These are phyloP conservation scores for Metarhizium brunneum DNA, from an alignment of 2,329 filamentous ascomycete species.

Conservation along the genomic window DNA sequence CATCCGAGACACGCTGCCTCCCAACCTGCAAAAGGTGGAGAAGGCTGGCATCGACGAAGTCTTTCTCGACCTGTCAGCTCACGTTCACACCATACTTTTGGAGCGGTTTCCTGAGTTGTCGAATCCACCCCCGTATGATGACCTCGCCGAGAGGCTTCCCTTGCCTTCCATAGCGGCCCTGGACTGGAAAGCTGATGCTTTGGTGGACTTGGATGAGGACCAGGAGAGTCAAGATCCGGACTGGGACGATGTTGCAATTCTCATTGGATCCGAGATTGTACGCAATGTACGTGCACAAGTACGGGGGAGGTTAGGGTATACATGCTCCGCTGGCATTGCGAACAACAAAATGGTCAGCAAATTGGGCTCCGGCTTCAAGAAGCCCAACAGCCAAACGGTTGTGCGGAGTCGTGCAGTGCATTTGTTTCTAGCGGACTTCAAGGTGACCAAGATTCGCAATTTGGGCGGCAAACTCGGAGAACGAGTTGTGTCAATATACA, in stretches of 20 bases:
- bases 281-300: conserved; percentile 63
- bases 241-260: conserved; percentile 89
- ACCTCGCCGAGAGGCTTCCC: conserved; percentile 62
- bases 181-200: conserved; percentile 76
- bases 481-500: conserved; percentile 71
- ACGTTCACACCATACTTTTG: conserved; percentile 68
- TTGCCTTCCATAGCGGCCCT: conserved; percentile 59
- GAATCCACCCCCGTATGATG: conserved; percentile 59
- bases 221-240: conserved; percentile 76
- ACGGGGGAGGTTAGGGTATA: conserved; percentile 66
- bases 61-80: conserved; percentile 81
- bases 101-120: conserved; percentile 66
- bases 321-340: conserved; percentile 82
- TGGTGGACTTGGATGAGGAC: conserved; percentile 69
- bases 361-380: conserved; percentile 81
- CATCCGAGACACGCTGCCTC: conserved; percentile 65
- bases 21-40: conserved; percentile 64
- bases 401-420: conserved; percentile 75
- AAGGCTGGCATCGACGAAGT: conserved; percentile 96
- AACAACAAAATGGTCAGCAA: conserved; percentile 95
- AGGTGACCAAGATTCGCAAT: conserved; percentile 90
- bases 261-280: conserved; percentile 83
- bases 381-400: conserved; percentile 92
- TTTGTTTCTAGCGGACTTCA: conserved; percentile 73
- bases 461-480: conserved; percentile 93